Evolutionary conservation across 768 basidiomycete genomes (phyloP).

Genomic region (Austroboletus eburneus): DNA sequence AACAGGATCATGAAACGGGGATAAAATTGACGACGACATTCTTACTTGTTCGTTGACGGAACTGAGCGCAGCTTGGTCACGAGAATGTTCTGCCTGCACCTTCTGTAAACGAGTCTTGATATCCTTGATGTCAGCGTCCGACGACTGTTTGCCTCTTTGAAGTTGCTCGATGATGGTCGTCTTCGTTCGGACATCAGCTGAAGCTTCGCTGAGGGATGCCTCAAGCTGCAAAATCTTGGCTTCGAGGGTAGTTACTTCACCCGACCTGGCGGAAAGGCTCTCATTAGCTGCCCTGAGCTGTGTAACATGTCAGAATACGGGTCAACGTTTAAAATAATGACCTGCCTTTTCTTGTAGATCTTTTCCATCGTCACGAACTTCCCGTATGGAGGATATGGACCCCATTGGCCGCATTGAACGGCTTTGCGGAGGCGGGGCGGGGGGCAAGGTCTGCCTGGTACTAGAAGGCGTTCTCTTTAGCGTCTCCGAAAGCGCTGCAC

Average conservation of each 20-base stretch:
- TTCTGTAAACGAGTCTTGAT: conserved; percentile 39
- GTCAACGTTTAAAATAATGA: background rate
- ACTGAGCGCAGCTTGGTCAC: conserved; percentile 32
- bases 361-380: conserved; percentile 61
- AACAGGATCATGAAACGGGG: conserved; percentile 3
- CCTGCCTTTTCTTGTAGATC: conserved; percentile 60
- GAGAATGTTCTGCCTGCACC: conserved; percentile 29
- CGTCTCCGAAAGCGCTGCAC: conserved; percentile 65
- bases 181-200: conserved; percentile 48
- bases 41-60: conserved; percentile 51
- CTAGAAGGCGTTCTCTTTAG: conserved; percentile 47
- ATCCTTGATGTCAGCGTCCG: conserved; percentile 47
- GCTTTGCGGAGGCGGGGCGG: conserved; percentile 28
- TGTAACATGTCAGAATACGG: background rate
- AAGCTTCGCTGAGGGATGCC: conserved; percentile 43
- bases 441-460: conserved; percentile 40
- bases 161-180: conserved; percentile 40
- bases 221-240: conserved; percentile 46
- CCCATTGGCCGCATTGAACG: conserved; percentile 45
- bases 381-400: conserved; percentile 74
- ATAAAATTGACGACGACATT: background rate
- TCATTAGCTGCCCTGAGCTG: conserved; percentile 61
- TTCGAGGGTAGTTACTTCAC: conserved; percentile 50
- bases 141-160: conserved; percentile 43
- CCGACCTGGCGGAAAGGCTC: conserved; percentile 50